A percentile compares a stretch with the other conserved stretches of the same genome.
These are phyloP conservation scores for Ogataea pini DNA, from an alignment of 805 yeast species.

Conservation along the genomic window DNA sequence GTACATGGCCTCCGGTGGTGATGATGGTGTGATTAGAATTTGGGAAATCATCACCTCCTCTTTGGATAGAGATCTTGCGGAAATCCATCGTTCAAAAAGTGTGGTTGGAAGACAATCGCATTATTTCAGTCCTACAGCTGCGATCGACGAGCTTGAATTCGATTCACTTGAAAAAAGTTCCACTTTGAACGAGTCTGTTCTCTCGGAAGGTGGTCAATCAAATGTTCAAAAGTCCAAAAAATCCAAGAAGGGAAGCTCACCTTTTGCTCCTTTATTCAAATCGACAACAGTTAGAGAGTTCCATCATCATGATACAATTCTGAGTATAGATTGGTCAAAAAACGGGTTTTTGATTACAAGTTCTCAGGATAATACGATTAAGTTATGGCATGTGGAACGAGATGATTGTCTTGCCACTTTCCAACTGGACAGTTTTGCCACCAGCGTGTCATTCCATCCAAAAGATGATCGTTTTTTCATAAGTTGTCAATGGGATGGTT, in stretches of 20 bases:
- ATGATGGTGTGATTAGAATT: constrained; percentile 63
- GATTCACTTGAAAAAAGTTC: constrained; percentile 19
- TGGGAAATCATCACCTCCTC: constrained; percentile 84
- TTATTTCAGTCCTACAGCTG: not conserved
- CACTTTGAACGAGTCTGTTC: constrained; percentile 14
- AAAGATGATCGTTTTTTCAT: constrained; percentile 83
- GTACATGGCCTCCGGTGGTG: constrained; percentile 81
- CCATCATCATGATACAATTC: constrained; percentile 63
- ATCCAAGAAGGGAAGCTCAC: constrained; percentile 26
- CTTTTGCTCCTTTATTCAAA: constrained; percentile 77
- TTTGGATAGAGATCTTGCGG: constrained; percentile 49
- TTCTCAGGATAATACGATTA: constrained; percentile 82
- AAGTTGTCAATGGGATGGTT: constrained; percentile 78
- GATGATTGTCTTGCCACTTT: constrained; percentile 62
- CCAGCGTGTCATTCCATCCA: constrained; percentile 79
- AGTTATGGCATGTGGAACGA: constrained; percentile 82
- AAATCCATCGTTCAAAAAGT: not conserved
- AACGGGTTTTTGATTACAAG: constrained; percentile 78
- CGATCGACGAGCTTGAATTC: constrained; percentile 12
- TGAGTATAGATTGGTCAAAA: constrained; percentile 86
- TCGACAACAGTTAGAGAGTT: constrained; percentile 60
- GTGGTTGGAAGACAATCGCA: not conserved
- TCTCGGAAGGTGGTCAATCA: constrained; percentile 7
- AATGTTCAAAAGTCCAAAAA: constrained; percentile 10
- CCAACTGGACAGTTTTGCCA: constrained; percentile 77